These are phyloP conservation scores for Mycogone perniciosa DNA, from an alignment of 2,329 filamentous ascomycete species.

Conservation along the genomic window DNA sequence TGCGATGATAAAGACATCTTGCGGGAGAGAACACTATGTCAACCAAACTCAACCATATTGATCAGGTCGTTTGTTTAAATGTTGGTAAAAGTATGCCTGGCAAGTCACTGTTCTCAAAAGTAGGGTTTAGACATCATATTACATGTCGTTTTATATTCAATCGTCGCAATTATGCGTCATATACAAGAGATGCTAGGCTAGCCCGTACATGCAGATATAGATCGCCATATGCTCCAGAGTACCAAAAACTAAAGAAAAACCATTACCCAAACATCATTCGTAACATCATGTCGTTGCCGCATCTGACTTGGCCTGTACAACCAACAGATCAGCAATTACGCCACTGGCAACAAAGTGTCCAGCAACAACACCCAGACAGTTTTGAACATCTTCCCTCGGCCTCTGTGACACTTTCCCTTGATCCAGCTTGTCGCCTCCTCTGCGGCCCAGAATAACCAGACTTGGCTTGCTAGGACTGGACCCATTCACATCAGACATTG, in stretches of 20 bases:
- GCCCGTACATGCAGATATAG: background rate
- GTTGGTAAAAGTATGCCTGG: too few species aligned
- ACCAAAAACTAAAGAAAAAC: background rate
- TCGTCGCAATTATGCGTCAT: too few species aligned
- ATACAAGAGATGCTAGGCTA: too few species aligned
- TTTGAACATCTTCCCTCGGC: constrained; percentile 15
- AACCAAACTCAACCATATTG: too few species aligned
- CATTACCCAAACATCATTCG: constrained; percentile 1
- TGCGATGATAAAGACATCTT: too few species aligned
- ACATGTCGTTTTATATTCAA: too few species aligned
- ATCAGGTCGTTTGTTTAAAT: too few species aligned
- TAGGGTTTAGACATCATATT: too few species aligned
- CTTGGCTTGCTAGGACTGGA: constrained; percentile 11
- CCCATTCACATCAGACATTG: constrained; percentile 8
- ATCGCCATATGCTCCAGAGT: background rate
- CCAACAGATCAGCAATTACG: constrained; percentile 20
- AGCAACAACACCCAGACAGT: constrained; percentile 20
- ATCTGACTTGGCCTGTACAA: constrained; percentile 26
- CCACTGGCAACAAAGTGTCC: constrained; percentile 18
- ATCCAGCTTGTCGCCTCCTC: constrained; percentile 14
- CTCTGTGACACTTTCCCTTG: constrained; percentile 17
- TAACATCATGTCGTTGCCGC: background rate
- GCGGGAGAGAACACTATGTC: too few species aligned
- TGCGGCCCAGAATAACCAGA: constrained; percentile 21
- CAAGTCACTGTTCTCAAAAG: too few species aligned